Evolutionary conservation across 208 protist species (phyloP).

Genomic region (Trichomonas gallinae): DNA sequence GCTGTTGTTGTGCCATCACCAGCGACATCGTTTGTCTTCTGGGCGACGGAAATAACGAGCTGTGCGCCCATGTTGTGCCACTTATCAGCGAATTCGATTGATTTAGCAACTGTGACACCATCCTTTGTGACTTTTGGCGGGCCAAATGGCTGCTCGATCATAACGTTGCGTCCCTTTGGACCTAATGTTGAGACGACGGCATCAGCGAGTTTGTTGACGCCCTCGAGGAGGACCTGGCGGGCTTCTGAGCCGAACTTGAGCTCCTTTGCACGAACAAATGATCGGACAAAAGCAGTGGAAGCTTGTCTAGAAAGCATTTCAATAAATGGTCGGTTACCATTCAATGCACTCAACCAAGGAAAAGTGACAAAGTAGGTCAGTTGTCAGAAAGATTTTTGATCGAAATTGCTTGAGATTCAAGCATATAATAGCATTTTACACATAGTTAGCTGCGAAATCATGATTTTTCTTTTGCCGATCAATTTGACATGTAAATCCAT

Average conservation of each 20-base stretch:
- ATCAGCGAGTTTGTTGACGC: background rate
- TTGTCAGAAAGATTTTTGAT: too few relatives aligned
- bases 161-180: constrained; percentile 63
- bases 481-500: too few relatives aligned
- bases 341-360: background rate
- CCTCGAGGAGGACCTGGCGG: background rate
- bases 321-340: background rate
- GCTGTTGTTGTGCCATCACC: constrained; percentile 83
- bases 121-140: constrained; percentile 99
- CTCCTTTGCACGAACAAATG: background rate
- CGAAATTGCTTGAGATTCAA: too few relatives aligned
- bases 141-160: constrained; percentile 91
- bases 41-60: constrained; percentile 69
- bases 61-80: constrained; percentile 94
- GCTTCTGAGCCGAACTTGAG: background rate
- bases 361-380: too few relatives aligned
- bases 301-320: background rate
- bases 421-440: too few relatives aligned
- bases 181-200: constrained; percentile 56
- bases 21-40: constrained; percentile 50
- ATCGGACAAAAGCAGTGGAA: background rate
- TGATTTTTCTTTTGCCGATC: too few relatives aligned
- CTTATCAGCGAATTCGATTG: constrained; percentile 90
- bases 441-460: too few relatives aligned
- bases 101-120: constrained; percentile 97